Conservation (phyloP, 768 basidiomycete species). For the Porphyrellus cyaneotinctus region DNA sequence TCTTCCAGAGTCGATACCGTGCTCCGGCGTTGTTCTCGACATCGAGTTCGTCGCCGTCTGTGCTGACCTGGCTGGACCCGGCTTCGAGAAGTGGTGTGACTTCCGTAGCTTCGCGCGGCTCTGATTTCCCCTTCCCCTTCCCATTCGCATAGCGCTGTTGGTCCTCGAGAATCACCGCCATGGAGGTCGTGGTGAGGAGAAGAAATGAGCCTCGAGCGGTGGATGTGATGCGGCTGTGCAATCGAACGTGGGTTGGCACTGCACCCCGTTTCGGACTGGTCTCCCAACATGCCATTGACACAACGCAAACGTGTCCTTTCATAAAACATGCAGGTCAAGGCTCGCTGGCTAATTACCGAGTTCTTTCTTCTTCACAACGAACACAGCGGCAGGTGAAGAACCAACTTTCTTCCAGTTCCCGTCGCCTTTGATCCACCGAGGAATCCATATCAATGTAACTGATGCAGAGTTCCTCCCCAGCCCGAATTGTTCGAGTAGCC, state of each 20-base stretch:
- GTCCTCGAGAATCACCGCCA: slow-evolving; percentile 19
- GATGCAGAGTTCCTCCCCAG: slow-evolving; percentile 57
- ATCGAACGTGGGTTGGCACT: slow-evolving; percentile 17
- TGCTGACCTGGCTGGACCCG: slow-evolving; percentile 18
- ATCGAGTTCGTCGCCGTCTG: slow-evolving; percentile 21
- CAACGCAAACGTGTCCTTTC: background rate
- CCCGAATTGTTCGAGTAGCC: slow-evolving; percentile 38
- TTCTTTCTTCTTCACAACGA: slow-evolving; percentile 36
- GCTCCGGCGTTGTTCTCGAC: slow-evolving; percentile 18
- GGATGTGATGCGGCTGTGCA: slow-evolving; percentile 2
- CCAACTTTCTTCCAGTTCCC: slow-evolving; percentile 47
- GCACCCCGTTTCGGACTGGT: slow-evolving; percentile 1
- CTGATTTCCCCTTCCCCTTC: slow-evolving; percentile 29
- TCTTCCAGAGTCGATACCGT: slow-evolving; percentile 31
- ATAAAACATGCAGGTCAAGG: background rate
- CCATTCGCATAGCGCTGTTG: slow-evolving; percentile 19
- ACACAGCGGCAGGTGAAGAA: slow-evolving; percentile 52
- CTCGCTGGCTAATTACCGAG: background rate
- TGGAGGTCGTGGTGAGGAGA: slow-evolving; percentile 15
- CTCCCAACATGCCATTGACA: background rate
- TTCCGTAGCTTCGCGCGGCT: slow-evolving; percentile 24
- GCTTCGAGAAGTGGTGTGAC: slow-evolving; percentile 29
- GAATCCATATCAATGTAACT: slow-evolving; percentile 44
- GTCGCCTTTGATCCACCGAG: slow-evolving; percentile 34
- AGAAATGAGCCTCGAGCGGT: background rate